A percentile compares a stretch with the other conserved stretches of the same genome.
Evolutionary conservation across 2,329 filamentous ascomycete genomes (phyloP).

Genomic region (Cryphonectria japonica): DNA sequence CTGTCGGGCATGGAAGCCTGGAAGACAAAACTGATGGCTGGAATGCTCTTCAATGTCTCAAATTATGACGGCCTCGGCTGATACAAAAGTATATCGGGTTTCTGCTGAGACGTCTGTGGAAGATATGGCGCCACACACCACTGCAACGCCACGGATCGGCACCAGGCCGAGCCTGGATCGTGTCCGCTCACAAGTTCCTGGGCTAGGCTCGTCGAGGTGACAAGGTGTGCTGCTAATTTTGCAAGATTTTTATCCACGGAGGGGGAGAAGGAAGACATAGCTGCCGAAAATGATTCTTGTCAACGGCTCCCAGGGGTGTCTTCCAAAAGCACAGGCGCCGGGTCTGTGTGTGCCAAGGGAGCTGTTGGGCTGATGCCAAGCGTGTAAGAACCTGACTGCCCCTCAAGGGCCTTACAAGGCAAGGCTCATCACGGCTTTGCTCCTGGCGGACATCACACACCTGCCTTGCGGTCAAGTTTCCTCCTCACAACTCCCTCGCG

Average conservation of each 20-base stretch:
- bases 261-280: background rate
- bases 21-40: background rate
- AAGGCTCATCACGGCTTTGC: background rate
- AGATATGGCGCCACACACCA: constrained; percentile 1
- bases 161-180: background rate
- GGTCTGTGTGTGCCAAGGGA: constrained; percentile 21
- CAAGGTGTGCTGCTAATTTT: background rate
- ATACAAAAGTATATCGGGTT: background rate
- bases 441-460: background rate
- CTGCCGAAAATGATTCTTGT: background rate
- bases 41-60: constrained; percentile 2
- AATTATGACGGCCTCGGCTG: background rate
- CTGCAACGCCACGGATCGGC: constrained; percentile 1
- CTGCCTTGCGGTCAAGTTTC: constrained; percentile 11
- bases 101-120: background rate
- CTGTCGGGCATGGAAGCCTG: background rate
- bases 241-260: background rate
- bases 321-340: background rate
- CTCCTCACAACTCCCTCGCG: background rate
- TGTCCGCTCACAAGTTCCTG: background rate
- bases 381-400: background rate
- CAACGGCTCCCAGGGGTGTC: background rate
- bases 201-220: background rate
- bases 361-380: constrained; percentile 14
- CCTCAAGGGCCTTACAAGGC: background rate